These are phyloP conservation scores for Yarrowia sp. DNA, from an alignment of 805 yeast genomes.

Conservation along the genomic window DNA sequence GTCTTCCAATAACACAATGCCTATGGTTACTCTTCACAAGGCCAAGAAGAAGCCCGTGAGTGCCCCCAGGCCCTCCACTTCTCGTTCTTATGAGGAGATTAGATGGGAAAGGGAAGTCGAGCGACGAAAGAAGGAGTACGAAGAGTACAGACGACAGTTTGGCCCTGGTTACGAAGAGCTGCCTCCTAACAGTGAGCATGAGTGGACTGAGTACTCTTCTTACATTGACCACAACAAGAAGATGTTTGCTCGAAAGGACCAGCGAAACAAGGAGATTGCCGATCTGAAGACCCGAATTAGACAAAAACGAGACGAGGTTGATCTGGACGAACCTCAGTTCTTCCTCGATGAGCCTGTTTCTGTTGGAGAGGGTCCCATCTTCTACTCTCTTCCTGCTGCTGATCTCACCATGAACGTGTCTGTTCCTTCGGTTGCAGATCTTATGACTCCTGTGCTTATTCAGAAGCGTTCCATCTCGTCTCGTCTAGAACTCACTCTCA, in stretches of 20 bases:
- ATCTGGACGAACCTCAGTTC: background rate
- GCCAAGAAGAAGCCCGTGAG: background rate
- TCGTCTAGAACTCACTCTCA: conserved; percentile 13
- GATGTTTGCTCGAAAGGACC: conserved; percentile 29
- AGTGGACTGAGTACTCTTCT: conserved; percentile 16
- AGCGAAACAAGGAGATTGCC: conserved; percentile 11
- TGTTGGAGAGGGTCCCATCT: conserved; percentile 17
- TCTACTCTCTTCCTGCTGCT: conserved; percentile 20
- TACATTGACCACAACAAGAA: conserved; percentile 19
- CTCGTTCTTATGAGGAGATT: conserved; percentile 6
- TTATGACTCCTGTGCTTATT: background rate
- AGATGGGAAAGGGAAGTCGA: background rate
- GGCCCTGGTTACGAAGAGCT: conserved; percentile 5
- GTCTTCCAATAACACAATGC: background rate
- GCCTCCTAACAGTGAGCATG: conserved; percentile 4
- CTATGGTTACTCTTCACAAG: background rate
- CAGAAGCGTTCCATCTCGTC: conserved; percentile 8
- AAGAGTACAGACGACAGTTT: conserved; percentile 10
- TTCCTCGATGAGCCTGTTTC: conserved; percentile 14
- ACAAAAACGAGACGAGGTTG: conserved; percentile 7
- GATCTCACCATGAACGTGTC: conserved; percentile 4
- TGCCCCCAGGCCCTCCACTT: background rate
- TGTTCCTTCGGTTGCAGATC: conserved; percentile 5
- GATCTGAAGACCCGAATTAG: background rate
- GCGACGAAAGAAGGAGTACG: conserved; percentile 13